Evolutionary conservation across 2,329 filamentous ascomycete species (phyloP), one percentile per base, ranked within the genome.

Genomic region (Neopestalotiopsis rosae): DNA sequence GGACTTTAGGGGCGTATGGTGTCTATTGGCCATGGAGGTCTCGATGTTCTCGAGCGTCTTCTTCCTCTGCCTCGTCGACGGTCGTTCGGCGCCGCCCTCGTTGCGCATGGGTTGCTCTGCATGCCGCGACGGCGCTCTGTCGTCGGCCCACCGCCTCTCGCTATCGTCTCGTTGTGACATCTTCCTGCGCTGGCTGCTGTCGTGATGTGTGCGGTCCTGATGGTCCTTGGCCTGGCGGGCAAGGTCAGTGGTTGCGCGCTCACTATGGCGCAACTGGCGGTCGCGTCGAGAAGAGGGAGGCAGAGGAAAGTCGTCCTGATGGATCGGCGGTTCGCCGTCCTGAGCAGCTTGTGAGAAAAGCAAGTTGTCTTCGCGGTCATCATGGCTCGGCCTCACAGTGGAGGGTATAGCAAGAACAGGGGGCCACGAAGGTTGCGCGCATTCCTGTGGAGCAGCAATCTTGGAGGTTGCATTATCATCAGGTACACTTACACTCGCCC

Each of bases 61-160:
- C 73, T 81, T 84, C 76, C 84, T 85, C 74, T 86, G 84, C 71
- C 87, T 84, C 30, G 82, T 82, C 59, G 85, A 77, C 59, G 84
- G 82, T 69, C 84, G 82, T 72, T 86, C 81, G 42, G 81, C 84
- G 72, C 87, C 85, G 49, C 80, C 81, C 69, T 86, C 82, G 66
- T 82, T 79, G 67, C 81, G 84, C 67, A 83, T 82, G 61, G 76
- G 75, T 71, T 83, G 81, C 71, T 80, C 77, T 17, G 78, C 79
- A 74, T 78, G 78, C 62, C 73, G 77, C 52, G 78, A 75, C 56
- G 73, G 72, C 62, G 76, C 76, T 38, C 74, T 73, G 45, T 74
- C 69, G 17, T 72, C 73, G 17, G 67, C 71, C 62, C 71, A 52
- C 52, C 69, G 71, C 42, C 67, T 70, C 24, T 70, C 71, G 32